Evolutionary conservation across 2,329 filamentous ascomycete species (phyloP).

Genomic region (Fusarium cicatricum): DNA sequence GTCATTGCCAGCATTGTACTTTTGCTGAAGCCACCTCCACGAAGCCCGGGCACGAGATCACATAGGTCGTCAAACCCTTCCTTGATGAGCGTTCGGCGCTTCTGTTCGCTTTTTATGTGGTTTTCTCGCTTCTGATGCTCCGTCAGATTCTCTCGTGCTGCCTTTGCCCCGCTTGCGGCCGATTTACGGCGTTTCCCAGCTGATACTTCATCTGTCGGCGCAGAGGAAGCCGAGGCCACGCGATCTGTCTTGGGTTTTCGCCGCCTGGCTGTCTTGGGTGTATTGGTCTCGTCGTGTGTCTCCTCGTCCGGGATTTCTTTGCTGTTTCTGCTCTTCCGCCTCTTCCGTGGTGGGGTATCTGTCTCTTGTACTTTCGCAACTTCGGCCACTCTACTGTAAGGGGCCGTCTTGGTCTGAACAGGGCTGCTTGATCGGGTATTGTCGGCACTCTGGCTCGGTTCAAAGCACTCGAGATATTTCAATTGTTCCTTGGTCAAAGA

Average conservation of each 20-base stretch:
- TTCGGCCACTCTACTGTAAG: conserved; percentile 31
- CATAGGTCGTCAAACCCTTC: conserved; percentile 84
- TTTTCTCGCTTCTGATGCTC: conserved; percentile 87
- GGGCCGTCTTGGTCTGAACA: conserved; percentile 26
- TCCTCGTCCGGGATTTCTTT: conserved; percentile 54
- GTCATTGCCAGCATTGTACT: conserved; percentile 79
- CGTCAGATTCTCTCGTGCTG: conserved; percentile 73
- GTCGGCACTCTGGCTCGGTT: conserved; percentile 64
- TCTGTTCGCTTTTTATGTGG: conserved; percentile 88
- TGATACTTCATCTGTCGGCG: conserved; percentile 46
- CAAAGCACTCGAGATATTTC: conserved; percentile 64
- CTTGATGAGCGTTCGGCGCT: conserved; percentile 82
- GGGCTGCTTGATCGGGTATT: conserved; percentile 69
- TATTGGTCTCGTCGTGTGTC: conserved; percentile 48
- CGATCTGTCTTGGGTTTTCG: conserved; percentile 59
- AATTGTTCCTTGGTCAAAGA: conserved; percentile 64
- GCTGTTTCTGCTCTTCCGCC: conserved; percentile 62
- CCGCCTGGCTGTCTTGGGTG: conserved; percentile 50
- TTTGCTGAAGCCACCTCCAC: conserved; percentile 81
- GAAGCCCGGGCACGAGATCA: conserved; percentile 77
- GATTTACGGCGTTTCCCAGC: conserved; percentile 62
- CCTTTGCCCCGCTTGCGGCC: conserved; percentile 52
- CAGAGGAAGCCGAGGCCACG: conserved; percentile 42
- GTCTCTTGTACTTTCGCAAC: conserved; percentile 45
- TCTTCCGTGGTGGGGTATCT: conserved; percentile 58